Conservation (phyloP, 2,329 filamentous ascomycete genomes). For the Curvularia verruculosa region DNA sequence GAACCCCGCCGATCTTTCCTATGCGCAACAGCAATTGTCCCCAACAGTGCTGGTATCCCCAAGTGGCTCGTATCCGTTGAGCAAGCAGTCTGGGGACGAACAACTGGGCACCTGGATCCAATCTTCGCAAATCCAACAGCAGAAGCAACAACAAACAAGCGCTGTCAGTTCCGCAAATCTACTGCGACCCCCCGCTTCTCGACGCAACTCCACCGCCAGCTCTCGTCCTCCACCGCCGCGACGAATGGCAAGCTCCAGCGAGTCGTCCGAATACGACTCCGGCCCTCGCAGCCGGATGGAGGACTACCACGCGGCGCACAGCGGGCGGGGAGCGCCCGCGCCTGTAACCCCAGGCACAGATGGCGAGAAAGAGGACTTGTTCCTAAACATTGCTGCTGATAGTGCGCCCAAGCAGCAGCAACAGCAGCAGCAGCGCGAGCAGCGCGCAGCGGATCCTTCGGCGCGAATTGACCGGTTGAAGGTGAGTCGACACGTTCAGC, state of each 20-base stretch:
- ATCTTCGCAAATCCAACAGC: conserved; percentile 22
- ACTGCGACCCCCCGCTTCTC: conserved; percentile 13
- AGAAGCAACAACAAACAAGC: conserved; percentile 19
- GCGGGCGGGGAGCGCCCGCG: conserved; percentile 24
- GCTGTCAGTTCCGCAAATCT: conserved; percentile 7
- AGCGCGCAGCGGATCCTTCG: conserved; percentile 31
- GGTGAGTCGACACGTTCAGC: conserved; percentile 28
- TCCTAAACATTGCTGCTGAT: conserved; percentile 52
- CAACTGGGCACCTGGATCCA: conserved; percentile 17
- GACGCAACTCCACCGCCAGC: conserved; percentile 29
- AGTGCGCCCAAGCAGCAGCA: conserved; percentile 33
- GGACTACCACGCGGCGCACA: conserved; percentile 24
- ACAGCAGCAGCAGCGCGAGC: too few relatives aligned
- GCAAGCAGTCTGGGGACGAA: conserved; percentile 24
- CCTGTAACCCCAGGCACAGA: conserved; percentile 26
- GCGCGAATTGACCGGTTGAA: conserved; percentile 40
- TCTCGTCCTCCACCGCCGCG: conserved; percentile 24
- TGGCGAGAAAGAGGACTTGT: conserved; percentile 50
- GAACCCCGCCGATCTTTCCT: conserved; percentile 36
- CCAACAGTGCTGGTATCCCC: conserved; percentile 34
- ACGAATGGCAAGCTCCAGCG: conserved; percentile 40
- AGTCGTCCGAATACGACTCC: conserved; percentile 41
- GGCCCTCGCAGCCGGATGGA: conserved; percentile 35
- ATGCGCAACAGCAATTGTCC: conserved; percentile 37
- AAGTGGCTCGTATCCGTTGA: conserved; percentile 24